Percentiles rank a stretch among this genome's conserved stretches.
These are phyloP conservation scores for Arabidopsis suecica DNA, from an alignment of 345 rosid species.

Conservation along the genomic window DNA sequence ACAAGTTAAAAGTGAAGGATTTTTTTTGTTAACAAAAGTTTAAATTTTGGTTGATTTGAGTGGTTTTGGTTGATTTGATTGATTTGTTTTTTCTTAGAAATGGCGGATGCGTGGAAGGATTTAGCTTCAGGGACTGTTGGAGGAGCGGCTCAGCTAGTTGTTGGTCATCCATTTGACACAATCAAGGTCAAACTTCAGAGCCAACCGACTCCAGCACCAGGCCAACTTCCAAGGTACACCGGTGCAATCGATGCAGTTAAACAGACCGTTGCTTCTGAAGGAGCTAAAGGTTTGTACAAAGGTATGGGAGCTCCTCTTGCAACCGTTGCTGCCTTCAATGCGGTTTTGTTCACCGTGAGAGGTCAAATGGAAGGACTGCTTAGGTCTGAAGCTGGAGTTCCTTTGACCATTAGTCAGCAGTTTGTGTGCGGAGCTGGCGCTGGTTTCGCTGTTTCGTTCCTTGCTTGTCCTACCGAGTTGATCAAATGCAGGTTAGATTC, in stretches of 20 bases:
- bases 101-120: constrained; percentile 93
- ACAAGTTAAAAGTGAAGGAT: background rate
- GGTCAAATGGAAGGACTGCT: constrained; percentile 90
- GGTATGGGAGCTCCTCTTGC: constrained; percentile 99
- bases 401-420: constrained; percentile 85
- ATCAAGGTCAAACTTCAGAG: constrained; percentile 99
- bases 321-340: constrained; percentile 97
- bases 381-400: constrained; percentile 83
- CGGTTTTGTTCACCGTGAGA: constrained; percentile 88
- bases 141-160: constrained; percentile 88
- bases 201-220: constrained; percentile 82
- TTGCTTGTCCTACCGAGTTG: constrained; percentile 98
- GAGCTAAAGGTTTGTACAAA: constrained; percentile 89
- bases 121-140: constrained; percentile 90
- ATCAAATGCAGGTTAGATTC: constrained; percentile 86
- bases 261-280: constrained; percentile 90
- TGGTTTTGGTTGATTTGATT: background rate
- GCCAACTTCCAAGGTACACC: constrained; percentile 71
- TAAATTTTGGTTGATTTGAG: background rate
- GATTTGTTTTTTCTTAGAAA: constrained; percentile 48
- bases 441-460: constrained; percentile 93
- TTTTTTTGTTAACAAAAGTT: background rate
- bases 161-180: constrained; percentile 98
- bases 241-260: constrained; percentile 93
- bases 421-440: constrained; percentile 86